Evolutionary conservation across 352 stramenopile genomes (phyloP), one percentile per base, ranked within the genome.

Genomic region (Globisporangium paddicum): DNA sequence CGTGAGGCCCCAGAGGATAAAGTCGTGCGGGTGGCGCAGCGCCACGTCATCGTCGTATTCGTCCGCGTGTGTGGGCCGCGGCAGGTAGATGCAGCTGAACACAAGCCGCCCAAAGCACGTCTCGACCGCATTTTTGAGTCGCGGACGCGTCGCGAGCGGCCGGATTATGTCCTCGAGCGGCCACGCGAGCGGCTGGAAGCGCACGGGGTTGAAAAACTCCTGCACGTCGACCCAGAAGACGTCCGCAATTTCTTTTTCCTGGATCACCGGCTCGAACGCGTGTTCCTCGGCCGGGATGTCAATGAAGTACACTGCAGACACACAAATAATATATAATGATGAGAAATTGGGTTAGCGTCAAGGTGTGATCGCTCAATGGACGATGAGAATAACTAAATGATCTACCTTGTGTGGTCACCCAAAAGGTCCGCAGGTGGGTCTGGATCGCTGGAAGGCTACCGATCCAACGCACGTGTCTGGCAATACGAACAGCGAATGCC

Each of bases 1-100:
- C 30, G 85, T 95, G 48, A 95, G 66, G 0, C 85, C 85, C 85
- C 85, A 95, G n/a, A 95, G 63, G 30, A 95, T 77, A 56, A 93
- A 95, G 63, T 95, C 82, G 32, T 87, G 58, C 30, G 68, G 62
- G 19, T 75, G 60, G 47, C 85, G 81, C 55, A 55, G 59, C 26
- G 73, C 49, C 0, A 68, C 49, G 28, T 86, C 79, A 4, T 79
- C 70, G 46, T 87, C 79, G n/a, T n/a, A n/a, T n/a, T n/a, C 7
- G 71, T 32, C 32, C 25, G 59, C 28, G 37, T 77, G 62, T 8
- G 58, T 67, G 3, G 82, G 82, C n/a, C 81, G 79, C 16, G 79
- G 79, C 14, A 95, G 64, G 66, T 95, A 93, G 41, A 95, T 79
- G 58, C 76, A 79, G 21, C 73, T 72, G 60, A 95, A 93, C 14